Evolutionary conservation across 768 basidiomycete genomes (phyloP).

Genomic region (Boletales sp.): DNA sequence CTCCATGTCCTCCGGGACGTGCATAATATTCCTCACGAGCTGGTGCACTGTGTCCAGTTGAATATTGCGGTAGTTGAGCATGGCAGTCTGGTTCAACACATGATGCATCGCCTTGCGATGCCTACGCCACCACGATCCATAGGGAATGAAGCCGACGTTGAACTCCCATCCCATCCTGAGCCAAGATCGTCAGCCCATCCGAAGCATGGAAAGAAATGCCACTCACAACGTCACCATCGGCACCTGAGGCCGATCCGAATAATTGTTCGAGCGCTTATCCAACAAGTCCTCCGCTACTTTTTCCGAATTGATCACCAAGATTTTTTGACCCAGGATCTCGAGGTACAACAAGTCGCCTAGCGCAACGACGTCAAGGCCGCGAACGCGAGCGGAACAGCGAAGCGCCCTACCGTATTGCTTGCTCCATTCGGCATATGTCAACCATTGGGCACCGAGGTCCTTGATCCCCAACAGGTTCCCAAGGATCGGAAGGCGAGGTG

Average conservation of each 20-base stretch:
- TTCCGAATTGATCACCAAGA: constrained; percentile 24
- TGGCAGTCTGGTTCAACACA: constrained; percentile 29
- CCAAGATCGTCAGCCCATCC: not conserved
- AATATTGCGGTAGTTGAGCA: constrained; percentile 27
- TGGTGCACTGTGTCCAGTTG: constrained; percentile 31
- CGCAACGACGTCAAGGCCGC: no score
- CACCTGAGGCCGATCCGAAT: constrained; percentile 25
- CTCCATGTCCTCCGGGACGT: constrained; percentile 25
- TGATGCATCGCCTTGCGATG: constrained; percentile 38
- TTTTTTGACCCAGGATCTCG: constrained; percentile 22
- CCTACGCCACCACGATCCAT: constrained; percentile 36
- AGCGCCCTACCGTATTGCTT: constrained; percentile 34
- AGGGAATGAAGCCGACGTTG: constrained; percentile 32
- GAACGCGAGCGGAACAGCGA: no score
- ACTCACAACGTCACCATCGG: constrained; percentile 22
- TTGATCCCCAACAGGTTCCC: constrained; percentile 44
- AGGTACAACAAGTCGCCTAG: constrained; percentile 26
- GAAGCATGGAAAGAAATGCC: not conserved
- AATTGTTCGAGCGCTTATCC: constrained; percentile 27
- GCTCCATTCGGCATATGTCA: constrained; percentile 41
- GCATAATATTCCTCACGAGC: constrained; percentile 29
- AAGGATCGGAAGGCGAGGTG: constrained; percentile 38
- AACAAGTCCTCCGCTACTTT: constrained; percentile 24
- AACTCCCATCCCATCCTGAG: constrained; percentile 38
- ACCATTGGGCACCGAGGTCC: constrained; percentile 34